Percentiles rank a stretch among this genome's conserved stretches.
phyloP scores from a whole-genome alignment of 352 stramenopile species.

The Thalassiosira ordinaria region DNA sequence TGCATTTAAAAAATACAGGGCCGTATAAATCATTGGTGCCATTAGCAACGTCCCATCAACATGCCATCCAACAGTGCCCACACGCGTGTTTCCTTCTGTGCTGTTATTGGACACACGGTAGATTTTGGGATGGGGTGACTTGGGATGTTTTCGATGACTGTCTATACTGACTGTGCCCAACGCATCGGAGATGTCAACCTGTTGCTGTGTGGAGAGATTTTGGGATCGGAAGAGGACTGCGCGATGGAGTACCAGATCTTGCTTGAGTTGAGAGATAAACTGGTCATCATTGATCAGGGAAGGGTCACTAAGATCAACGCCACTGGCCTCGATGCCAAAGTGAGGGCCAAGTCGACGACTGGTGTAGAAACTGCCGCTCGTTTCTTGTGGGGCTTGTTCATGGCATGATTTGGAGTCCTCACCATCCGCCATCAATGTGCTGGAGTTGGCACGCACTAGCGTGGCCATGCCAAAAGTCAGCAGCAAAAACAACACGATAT shows the following conservation, averaged over 20 bases:
- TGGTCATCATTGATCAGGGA: no score
- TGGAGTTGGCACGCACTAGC: no score
- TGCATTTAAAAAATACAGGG: slow-evolving; percentile 9
- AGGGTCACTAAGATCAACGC: no score
- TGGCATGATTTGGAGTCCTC: no score
- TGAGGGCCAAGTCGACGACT: no score
- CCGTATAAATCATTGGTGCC: slow-evolving; percentile 5
- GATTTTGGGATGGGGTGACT: neutral
- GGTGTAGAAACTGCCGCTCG: no score
- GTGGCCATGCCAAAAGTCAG: no score
- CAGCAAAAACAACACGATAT: no score
- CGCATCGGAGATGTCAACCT: slow-evolving; percentile 17
- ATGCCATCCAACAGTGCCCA: slow-evolving; percentile 5
- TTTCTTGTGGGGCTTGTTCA: no score
- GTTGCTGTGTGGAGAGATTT: slow-evolving; percentile 5
- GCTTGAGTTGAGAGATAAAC: slow-evolving; percentile 15
- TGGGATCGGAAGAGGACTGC: slow-evolving; percentile 17
- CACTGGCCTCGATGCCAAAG: no score
- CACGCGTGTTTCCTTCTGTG: neutral
- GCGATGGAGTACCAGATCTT: slow-evolving; percentile 12
- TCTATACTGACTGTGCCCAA: slow-evolving; percentile 10
- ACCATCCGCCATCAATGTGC: no score
- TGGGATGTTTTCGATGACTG: slow-evolving; percentile 21
- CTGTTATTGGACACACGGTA: slow-evolving; percentile 9
- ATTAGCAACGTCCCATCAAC: slow-evolving; percentile 7